Percentiles rank a stretch among this genome's conserved stretches.
phyloP scores from a whole-genome alignment of 805 yeast genomes.

The Tetrapisispora pingtungensis region DNA sequence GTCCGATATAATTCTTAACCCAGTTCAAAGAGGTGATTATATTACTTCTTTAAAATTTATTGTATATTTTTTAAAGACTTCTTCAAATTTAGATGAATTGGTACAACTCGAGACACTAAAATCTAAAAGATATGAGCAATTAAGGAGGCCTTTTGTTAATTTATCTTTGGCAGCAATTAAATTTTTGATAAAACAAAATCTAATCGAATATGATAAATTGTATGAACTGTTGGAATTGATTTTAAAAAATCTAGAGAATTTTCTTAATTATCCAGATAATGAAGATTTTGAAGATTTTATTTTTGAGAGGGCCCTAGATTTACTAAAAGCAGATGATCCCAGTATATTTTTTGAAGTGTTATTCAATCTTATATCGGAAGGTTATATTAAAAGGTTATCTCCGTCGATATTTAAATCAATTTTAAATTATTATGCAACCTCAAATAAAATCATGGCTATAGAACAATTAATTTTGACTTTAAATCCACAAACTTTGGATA shows the following conservation, averaged over 20 bases:
- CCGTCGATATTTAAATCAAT: constrained; percentile 55
- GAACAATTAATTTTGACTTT: constrained; percentile 63
- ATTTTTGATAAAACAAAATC: constrained; percentile 13
- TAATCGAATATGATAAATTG: constrained; percentile 12
- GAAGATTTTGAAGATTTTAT: constrained; percentile 3
- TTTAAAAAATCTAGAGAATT: not conserved
- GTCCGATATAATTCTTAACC: constrained; percentile 23
- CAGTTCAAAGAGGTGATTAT: constrained; percentile 24
- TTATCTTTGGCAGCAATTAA: constrained; percentile 23
- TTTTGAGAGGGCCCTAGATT: constrained; percentile 9
- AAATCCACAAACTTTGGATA: constrained; percentile 59
- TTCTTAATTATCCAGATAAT: constrained; percentile 1
- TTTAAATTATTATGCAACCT: constrained; percentile 39
- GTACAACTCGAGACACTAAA: constrained; percentile 10
- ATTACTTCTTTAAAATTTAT: constrained; percentile 20
- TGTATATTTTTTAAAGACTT: constrained; percentile 10
- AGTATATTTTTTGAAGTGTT: constrained; percentile 42
- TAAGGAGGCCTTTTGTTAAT: constrained; percentile 23
- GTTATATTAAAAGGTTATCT: constrained; percentile 41
- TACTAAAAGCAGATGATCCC: constrained; percentile 14
- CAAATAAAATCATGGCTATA: constrained; percentile 37
- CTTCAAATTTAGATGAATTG: constrained; percentile 12
- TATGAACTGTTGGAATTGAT: constrained; percentile 6
- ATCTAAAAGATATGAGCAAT: constrained; percentile 14
- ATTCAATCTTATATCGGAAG: constrained; percentile 41